Evolutionary conservation across 2,329 filamentous ascomycete species (phyloP).

Genomic region (Ceratocystis eucalypticola): DNA sequence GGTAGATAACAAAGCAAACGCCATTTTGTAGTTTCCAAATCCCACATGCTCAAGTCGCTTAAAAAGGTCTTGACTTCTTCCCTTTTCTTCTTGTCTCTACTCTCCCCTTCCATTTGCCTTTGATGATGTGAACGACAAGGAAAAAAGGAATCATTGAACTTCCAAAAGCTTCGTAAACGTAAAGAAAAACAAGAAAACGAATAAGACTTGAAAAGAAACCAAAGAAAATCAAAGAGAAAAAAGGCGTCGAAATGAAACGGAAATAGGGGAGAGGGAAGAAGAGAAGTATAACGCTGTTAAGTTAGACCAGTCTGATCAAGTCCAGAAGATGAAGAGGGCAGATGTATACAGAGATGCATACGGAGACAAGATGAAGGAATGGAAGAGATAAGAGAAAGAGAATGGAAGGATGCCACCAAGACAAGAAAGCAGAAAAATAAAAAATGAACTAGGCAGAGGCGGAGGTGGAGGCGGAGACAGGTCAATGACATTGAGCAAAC

Average conservation of each 20-base stretch:
- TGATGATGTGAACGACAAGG: not conserved
- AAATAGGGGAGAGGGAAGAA: slow-evolving; percentile 9
- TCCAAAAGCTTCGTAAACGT: slow-evolving; percentile 10
- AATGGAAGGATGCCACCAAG: not conserved
- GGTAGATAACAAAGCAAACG: not conserved
- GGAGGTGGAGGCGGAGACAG: not conserved
- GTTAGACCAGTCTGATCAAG: slow-evolving; percentile 2
- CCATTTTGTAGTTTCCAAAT: too few relatives aligned
- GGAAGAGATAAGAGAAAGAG: not conserved
- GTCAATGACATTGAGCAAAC: not conserved
- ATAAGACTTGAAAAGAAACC: slow-evolving; percentile 1
- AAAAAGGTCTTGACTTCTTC: not conserved
- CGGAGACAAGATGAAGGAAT: not conserved
- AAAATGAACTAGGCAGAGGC: too few relatives aligned
- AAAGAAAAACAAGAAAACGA: not conserved
- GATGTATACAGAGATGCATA: not conserved
- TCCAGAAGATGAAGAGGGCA: not conserved
- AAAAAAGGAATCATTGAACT: not conserved
- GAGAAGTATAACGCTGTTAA: slow-evolving; percentile 4
- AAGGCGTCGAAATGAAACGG: not conserved
- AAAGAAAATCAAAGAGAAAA: not conserved
- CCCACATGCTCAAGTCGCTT: not conserved
- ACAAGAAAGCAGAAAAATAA: not conserved
- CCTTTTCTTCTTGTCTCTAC: too few relatives aligned
- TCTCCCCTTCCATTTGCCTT: not conserved